phyloP scores from a whole-genome alignment of 805 yeast genomes.

The Candida orba region DNA sequence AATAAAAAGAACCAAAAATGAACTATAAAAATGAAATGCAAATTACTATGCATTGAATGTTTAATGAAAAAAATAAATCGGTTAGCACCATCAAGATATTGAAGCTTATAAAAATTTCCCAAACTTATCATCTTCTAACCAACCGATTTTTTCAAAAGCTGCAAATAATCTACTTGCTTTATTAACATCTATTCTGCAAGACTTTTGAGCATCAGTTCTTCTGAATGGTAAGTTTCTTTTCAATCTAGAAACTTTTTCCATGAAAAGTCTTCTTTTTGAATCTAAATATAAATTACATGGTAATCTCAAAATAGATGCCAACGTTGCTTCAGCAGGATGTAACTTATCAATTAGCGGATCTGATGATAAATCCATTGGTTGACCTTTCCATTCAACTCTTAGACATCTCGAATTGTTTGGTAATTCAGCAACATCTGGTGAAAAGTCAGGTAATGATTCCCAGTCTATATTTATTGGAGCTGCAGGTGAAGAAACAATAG shows the following conservation, averaged over 20 bases:
- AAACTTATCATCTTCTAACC: constrained; percentile 80
- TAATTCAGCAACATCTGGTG: constrained; percentile 62
- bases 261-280: constrained; percentile 78
- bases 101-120: constrained; percentile 31
- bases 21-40: background rate
- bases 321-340: constrained; percentile 85
- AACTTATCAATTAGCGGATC: constrained; percentile 70
- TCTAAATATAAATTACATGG: constrained; percentile 81
- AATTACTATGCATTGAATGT: background rate
- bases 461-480: constrained; percentile 51
- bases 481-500: constrained; percentile 33
- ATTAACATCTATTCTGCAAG: constrained; percentile 94
- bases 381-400: constrained; percentile 96
- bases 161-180: constrained; percentile 91
- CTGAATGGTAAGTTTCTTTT: constrained; percentile 78
- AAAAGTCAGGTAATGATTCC: constrained; percentile 71
- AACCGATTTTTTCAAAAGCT: constrained; percentile 91
- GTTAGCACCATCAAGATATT: background rate
- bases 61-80: constrained; percentile 16
- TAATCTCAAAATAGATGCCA: constrained; percentile 84
- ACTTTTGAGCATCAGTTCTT: constrained; percentile 97
- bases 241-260: constrained; percentile 78
- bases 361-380: constrained; percentile 79
- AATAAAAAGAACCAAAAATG: background rate
- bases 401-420: constrained; percentile 68